Evolutionary conservation across 2,329 filamentous ascomycete genomes (phyloP).

Genomic region (Chrysosporium queenslandicum): DNA sequence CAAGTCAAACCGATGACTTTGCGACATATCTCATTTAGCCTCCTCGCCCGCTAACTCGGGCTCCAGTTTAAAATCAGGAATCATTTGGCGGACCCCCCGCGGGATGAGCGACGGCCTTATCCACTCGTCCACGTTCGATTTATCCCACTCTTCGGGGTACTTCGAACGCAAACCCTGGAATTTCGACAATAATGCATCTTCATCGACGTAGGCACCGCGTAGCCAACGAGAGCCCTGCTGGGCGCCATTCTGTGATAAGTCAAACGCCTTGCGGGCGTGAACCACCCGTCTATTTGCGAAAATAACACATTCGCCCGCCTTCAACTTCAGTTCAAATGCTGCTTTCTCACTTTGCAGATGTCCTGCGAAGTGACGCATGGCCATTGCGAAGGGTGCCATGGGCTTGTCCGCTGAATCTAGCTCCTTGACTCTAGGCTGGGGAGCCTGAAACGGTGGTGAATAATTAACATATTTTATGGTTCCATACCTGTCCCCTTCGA

Average conservation of each 20-base stretch:
- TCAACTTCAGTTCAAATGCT: slow-evolving; percentile 61
- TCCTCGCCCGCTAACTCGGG: neutral
- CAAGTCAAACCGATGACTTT: too few relatives aligned
- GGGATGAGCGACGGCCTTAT: neutral
- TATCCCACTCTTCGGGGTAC: slow-evolving; percentile 1
- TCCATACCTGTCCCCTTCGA: slow-evolving; percentile 31
- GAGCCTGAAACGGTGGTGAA: slow-evolving; percentile 66
- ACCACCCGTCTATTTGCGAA: slow-evolving; percentile 82
- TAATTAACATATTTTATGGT: slow-evolving; percentile 48
- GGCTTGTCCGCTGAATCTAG: neutral
- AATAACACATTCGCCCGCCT: slow-evolving; percentile 79
- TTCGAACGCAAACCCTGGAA: slow-evolving; percentile 33
- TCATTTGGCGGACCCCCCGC: neutral
- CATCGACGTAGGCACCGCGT: slow-evolving; percentile 71
- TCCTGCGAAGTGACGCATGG: slow-evolving; percentile 50
- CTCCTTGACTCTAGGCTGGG: neutral
- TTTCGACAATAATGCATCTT: slow-evolving; percentile 49
- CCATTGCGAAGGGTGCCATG: slow-evolving; percentile 25
- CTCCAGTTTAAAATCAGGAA: neutral
- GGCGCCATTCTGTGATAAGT: slow-evolving; percentile 36
- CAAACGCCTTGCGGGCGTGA: slow-evolving; percentile 72
- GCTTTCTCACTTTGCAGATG: slow-evolving; percentile 49
- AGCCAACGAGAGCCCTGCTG: slow-evolving; percentile 63
- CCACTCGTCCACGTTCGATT: neutral
- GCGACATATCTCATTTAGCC: neutral